Base-by-base conservation (phyloP, 164 flowering plant species). In the Dillenia turbinata region DNA sequence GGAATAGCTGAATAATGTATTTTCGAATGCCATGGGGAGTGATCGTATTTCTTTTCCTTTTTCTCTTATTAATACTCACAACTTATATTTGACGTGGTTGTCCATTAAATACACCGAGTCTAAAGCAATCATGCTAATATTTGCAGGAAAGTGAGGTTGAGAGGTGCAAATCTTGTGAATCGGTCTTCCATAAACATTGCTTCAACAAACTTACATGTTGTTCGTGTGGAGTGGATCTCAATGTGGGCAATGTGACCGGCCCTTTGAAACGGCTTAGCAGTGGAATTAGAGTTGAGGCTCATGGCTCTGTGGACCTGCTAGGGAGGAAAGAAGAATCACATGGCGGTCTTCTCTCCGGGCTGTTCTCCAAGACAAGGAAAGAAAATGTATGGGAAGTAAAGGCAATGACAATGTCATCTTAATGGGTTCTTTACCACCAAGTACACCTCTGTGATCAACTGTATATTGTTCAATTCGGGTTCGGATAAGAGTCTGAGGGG, bases 401-500 rank as follows among this genome's bases (percentile, higher is more conserved):
- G 76, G 73, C 55, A 64, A 56, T 17, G 79, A 75, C 61, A 83
- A 76, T 65, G 81, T 81, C 15, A 85, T 93, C 59, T 60, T 82
- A 50, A 93, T 93, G 97, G 95, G 91, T 69, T 85, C 97, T 55
- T 69, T 93, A 60, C 94, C 96, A 2, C 40, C 40, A 4, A 85
- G 75, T 75, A 77, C 75, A 60, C 69, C 87, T 56, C 60, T 82
- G 5, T 85, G 76, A 85, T 62, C 63, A 14, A 67, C 44, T 73
- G 64, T 67, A 63, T 54, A 17, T 61, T 52, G 53, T 73, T 60
- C 47, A 17, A 62, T 71, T 62, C 33, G 46, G 47, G 59, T 46
- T 73, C 62, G 51, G 54, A 52, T 50, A 46, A 26, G 43, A 49
- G 16, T 54, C 45, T 50, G 13, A 10, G 33, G 44, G 6, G 22